phyloP scores from a whole-genome alignment of 208 protist genomes.

The Trypanosoma melophagium region DNA sequence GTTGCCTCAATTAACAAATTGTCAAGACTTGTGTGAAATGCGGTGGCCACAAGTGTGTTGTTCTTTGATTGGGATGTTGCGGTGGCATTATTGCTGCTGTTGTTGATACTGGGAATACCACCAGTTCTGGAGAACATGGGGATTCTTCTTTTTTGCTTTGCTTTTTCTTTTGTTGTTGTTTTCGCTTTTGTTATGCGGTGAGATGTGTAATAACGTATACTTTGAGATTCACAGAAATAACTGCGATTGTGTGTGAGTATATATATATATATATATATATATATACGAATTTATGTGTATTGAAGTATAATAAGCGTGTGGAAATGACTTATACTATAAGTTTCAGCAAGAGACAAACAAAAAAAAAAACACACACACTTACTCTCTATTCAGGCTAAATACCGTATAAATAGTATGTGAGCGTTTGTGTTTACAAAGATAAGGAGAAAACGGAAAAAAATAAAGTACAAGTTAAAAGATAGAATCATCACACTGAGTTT shows the following conservation, averaged over 20 bases:
- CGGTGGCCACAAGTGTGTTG: conserved; percentile 19
- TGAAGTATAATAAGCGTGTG: background rate
- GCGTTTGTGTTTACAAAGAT: background rate
- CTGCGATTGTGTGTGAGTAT: too few relatives aligned
- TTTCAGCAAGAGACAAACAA: background rate
- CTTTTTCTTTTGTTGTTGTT: background rate
- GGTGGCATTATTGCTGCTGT: conserved; percentile 4
- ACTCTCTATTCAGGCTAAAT: background rate
- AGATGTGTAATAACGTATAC: too few relatives aligned
- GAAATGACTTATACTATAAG: background rate
- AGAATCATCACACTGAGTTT: too few relatives aligned
- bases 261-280: too few relatives aligned
- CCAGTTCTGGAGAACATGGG: background rate
- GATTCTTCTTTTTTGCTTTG: too few relatives aligned
- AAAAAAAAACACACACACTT: background rate
- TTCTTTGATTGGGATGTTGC: background rate
- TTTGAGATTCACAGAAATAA: too few relatives aligned
- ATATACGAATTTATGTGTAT: too few relatives aligned
- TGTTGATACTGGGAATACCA: background rate
- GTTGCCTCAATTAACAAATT: conserved; percentile 51
- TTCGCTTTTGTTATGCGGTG: background rate
- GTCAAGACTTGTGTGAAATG: conserved; percentile 56
- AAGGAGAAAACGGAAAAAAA: background rate
- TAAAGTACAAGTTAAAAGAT: background rate
- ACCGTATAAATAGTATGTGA: background rate